phyloP scores from a whole-genome alignment of 441 rosid species.

The Eruca vesicaria region DNA sequence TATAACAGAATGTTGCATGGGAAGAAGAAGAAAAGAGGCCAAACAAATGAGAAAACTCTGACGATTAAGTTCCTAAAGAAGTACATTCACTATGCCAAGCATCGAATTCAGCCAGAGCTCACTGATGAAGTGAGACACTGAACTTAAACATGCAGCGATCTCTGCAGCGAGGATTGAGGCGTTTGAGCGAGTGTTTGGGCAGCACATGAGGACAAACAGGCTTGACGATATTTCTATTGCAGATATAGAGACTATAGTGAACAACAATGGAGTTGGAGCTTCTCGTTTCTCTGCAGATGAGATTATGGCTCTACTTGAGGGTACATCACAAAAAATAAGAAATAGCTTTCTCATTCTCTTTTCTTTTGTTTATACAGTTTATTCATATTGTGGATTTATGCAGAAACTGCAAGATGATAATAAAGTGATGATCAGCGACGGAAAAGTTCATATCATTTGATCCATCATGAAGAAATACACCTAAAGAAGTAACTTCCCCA shows the following conservation, averaged over 20 bases:
- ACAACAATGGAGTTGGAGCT: constrained; percentile 43
- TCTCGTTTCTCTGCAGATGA: constrained; percentile 58
- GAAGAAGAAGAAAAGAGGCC: constrained; percentile 64
- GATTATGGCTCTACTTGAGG: constrained; percentile 73
- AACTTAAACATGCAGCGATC: constrained; percentile 16
- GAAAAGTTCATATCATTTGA: constrained; percentile 76
- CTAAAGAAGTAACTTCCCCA: not conserved
- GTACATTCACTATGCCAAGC: constrained; percentile 97
- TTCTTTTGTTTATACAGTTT: not conserved
- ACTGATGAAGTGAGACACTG: constrained; percentile 72
- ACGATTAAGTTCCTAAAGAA: constrained; percentile 88
- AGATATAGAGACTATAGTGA: constrained; percentile 69
- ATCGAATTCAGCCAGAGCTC: constrained; percentile 89
- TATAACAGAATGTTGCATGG: constrained; percentile 92
- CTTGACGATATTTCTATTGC: constrained; percentile 67
- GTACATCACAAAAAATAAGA: constrained; percentile 35
- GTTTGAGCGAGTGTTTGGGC: constrained; percentile 71
- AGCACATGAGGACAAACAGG: constrained; percentile 75
- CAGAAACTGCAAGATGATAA: constrained; percentile 96
- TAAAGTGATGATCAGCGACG: constrained; percentile 85
- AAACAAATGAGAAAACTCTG: constrained; percentile 68
- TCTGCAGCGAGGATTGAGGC: constrained; percentile 72
- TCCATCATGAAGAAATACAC: constrained; percentile 12
- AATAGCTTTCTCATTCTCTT: not conserved
- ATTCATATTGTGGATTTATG: constrained; percentile 15